Base-by-base conservation (phyloP, 768 basidiomycete genomes). In the Rhizopogon vesiculosus region DNA sequence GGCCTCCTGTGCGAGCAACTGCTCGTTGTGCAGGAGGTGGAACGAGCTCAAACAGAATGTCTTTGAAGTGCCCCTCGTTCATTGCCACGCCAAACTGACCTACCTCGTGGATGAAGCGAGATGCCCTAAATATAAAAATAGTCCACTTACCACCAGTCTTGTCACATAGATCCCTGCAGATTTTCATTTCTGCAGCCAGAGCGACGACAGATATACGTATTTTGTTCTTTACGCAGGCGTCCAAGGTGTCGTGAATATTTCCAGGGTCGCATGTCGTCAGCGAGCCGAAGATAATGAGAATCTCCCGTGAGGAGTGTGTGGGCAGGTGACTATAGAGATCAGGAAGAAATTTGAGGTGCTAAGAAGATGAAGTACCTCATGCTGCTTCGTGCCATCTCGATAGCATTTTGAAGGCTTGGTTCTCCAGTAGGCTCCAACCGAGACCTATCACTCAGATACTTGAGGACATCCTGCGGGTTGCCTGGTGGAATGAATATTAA, bases 161-260 rank as follows among this genome's bases (percentile, higher is more conserved):
- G 53, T 93, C 91, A 61, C 89, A 90, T 19, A 98, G 78, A 45
- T 94, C 89, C 39, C 93, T 85, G 65, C 94, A 98, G 38, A 99
- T 91, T 69, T 98, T 98, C 89, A 98, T 96, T 70, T 98, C 97
- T 6, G 97, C 97, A 0, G 95, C 91, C 35, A 99, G 82, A 1
- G 94, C 93, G 39, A 99, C 93, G 51, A 98, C 83, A 4, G 89
- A 94, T 59, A 98, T 88, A 41, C 95, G 89, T 53, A 97, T 89
- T 66, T 87, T 90, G 67, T 86, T 87, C 59, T 82, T 82, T 53
- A 91, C 75, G 60, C 93, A 93, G 2, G 81, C 80, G n/a, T 88
- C 83, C n/a, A 99, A 78, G 0, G 94, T 94, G 58, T 95, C 89
- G 60, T 96, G 93, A 57, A 99, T 93, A 61, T 96, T 97, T 19